Conservation (phyloP, 2,329 filamentous ascomycete genomes). For the Sclerotinia borealis region DNA sequence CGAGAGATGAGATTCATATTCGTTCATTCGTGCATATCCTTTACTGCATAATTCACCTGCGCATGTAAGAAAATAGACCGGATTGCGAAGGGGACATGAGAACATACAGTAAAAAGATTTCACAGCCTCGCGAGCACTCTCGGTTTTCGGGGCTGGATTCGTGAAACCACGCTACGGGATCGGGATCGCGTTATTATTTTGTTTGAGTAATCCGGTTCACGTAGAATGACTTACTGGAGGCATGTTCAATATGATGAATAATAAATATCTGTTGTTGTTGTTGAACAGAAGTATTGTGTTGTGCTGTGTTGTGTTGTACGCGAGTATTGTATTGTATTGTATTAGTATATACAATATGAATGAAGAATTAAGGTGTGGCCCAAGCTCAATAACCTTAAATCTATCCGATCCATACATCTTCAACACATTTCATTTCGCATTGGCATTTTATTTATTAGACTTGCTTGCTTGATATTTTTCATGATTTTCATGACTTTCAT, state of each 20-base stretch:
- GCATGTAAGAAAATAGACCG: constrained; percentile 10
- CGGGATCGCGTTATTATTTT: constrained; percentile 1
- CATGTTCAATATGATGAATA: constrained; percentile 36
- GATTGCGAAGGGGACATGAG: neutral
- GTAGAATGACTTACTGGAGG: constrained; percentile 44
- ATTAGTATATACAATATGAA: too few species aligned
- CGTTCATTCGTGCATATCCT: constrained; percentile 90
- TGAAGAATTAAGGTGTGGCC: constrained; percentile 23
- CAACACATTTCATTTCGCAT: constrained; percentile 14
- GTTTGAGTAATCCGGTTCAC: neutral
- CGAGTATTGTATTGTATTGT: neutral
- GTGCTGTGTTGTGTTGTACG: neutral
- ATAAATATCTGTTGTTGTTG: neutral
- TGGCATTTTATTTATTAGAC: neutral
- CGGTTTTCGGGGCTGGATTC: constrained; percentile 45
- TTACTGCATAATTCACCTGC: constrained; percentile 76
- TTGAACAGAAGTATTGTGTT: neutral
- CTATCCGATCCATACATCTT: constrained; percentile 17
- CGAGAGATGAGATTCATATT: constrained; percentile 89
- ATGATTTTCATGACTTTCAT: constrained; percentile 4
- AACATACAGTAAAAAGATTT: constrained; percentile 68
- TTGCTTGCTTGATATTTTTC: neutral
- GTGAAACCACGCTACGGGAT: constrained; percentile 43
- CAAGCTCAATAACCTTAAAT: constrained; percentile 19
- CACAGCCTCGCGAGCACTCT: constrained; percentile 66